Conservation (phyloP, 768 basidiomycete genomes). For the Trametopsis cervina region DNA sequence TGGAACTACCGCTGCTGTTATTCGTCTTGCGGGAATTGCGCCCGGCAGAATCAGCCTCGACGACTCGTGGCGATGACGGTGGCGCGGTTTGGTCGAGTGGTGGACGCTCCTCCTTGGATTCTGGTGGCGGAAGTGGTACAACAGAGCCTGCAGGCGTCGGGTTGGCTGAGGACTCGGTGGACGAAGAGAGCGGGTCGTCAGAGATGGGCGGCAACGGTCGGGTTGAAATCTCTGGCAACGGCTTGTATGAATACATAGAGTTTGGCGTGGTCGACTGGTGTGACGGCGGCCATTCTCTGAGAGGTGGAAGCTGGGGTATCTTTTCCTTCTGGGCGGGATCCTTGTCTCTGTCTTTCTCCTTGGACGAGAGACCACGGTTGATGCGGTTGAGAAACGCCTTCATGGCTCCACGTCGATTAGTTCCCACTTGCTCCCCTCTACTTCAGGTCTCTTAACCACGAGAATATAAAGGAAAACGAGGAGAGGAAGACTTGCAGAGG, state of each 20-base stretch:
- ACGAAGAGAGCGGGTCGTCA: constrained; percentile 31
- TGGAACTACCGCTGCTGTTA: constrained; percentile 27
- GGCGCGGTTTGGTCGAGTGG: constrained; percentile 14
- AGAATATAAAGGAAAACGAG: constrained; percentile 10
- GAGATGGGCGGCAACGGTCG: constrained; percentile 41
- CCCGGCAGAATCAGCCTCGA: constrained; percentile 27
- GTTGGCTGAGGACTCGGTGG: constrained; percentile 29
- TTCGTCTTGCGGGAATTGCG: constrained; percentile 33
- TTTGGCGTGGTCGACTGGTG: constrained; percentile 34
- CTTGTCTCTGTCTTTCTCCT: constrained; percentile 58
- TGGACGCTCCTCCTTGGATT: constrained; percentile 19
- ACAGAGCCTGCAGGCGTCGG: constrained; percentile 27
- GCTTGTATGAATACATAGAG: constrained; percentile 47
- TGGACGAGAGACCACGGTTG: constrained; percentile 55
- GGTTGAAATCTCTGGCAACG: constrained; percentile 58
- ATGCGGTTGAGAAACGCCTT: constrained; percentile 80
- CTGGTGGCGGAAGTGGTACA: constrained; percentile 11
- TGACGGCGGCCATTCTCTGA: constrained; percentile 62
- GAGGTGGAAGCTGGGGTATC: constrained; percentile 49
- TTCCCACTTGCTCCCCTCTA: constrained; percentile 4
- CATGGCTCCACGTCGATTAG: constrained; percentile 36
- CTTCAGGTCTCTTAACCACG: constrained; percentile 8
- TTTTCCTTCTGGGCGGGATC: constrained; percentile 48
- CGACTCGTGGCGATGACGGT: constrained; percentile 7
- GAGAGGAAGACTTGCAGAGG: constrained; percentile 11